Conservation (phyloP, 192 early-diverging fungal genomes). For the Coemansia sp. region DNA sequence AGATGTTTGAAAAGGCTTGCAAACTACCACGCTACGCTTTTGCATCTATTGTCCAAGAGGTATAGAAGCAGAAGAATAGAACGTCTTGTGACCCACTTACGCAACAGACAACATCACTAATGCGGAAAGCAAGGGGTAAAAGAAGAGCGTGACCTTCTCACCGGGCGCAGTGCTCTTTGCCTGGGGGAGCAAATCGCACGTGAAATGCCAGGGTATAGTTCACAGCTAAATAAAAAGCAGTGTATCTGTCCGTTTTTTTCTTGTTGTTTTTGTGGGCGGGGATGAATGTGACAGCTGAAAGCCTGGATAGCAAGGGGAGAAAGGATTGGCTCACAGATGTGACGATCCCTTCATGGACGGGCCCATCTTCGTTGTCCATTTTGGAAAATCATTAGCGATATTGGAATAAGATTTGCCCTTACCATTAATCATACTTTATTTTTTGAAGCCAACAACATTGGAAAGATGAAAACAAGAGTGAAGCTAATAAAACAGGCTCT, state of each 20-base stretch:
- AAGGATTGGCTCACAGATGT: constrained; percentile 5
- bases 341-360: too few species aligned
- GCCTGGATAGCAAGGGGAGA: neutral
- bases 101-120: neutral
- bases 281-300: constrained; percentile 1
- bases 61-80: neutral
- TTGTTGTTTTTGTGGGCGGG: constrained; percentile 1
- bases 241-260: neutral
- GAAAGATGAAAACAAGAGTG: neutral
- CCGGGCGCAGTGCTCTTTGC: neutral
- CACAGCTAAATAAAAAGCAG: neutral
- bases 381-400: neutral
- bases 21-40: neutral
- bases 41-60: constrained; percentile 3
- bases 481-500: constrained; percentile 5
- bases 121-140: constrained; percentile 6
- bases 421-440: neutral
- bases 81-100: neutral
- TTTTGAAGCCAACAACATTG: neutral
- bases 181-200: constrained; percentile 4
- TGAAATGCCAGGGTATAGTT: neutral
- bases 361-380: too few species aligned
- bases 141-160: neutral
- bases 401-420: neutral
- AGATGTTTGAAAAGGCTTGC: neutral